Evolutionary conservation across 768 basidiomycete species (phyloP), one percentile per base, ranked within the genome.

Genomic region (Podaxis sp.): DNA sequence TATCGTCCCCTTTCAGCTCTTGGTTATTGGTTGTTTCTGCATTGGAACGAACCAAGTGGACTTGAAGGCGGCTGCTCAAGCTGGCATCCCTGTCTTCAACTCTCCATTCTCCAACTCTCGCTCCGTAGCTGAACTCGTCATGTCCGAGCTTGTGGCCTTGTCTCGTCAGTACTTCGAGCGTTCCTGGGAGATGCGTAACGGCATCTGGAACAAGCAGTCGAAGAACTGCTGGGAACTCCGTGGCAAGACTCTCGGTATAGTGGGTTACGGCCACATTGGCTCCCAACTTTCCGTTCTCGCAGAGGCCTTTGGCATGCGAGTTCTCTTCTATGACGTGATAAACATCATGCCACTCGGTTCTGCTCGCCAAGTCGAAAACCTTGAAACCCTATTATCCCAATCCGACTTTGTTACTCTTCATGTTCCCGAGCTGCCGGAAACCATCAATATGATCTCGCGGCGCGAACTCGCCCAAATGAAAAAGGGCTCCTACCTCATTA

Each of bases 1-100:
- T 46, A 24, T 40, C 56, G 51, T 51, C 56, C 28, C 13, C 9
- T 4, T 42, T 11, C 70, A 99, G 95, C 90, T 99, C 52, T 84
- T 98, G 12, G 93, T 89, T 71, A 94, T 99, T 66, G 96, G 97
- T 11, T 99, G 97, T 76, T 99, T 99, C 84, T 99, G 97, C 78
- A 99, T 99, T 67, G 97, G 97, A 56, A 96, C 94, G 58, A 99
- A 99, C 76, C 97, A 99, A 76, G 97, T 99, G 67, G 95, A 98
- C 73, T 87, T 99, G 52, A 64, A 73, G 55, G 87, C 90, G 2
- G 95, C 96, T 26, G 87, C 90, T 39, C 85, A 86, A 59, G 87
- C 92, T 57, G 97, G 97, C 63, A 91, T 99, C 67, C 94, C 96
- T 30, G 96, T 99, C 60, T 99, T 99, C 84, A 99, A 99, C 76